phyloP scores from a whole-genome alignment of 805 yeast species.

The Candida tibetensis region DNA sequence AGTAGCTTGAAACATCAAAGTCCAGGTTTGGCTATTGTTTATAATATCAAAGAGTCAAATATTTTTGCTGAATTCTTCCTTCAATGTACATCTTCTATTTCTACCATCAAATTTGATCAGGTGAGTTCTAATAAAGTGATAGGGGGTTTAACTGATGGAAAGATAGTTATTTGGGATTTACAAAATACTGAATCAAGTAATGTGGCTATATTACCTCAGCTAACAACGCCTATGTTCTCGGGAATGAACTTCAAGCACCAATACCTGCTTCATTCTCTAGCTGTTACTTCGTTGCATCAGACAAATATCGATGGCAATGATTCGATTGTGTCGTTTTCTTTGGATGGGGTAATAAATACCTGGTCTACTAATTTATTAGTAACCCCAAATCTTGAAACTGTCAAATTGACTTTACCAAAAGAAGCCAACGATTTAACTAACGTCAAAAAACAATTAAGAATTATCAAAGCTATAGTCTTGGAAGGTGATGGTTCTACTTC shows the following conservation, averaged over 20 bases:
- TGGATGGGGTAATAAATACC: conserved; percentile 27
- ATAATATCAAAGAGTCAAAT: conserved; percentile 5
- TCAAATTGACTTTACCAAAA: conserved; percentile 11
- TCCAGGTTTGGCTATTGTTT: conserved; percentile 12
- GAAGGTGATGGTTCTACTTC: conserved; percentile 1
- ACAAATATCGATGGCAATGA: conserved; percentile 19
- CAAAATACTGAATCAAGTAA: conserved; percentile 4
- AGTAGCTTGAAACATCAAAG: background rate
- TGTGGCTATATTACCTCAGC: conserved; percentile 20
- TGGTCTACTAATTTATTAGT: conserved; percentile 37
- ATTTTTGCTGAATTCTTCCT: conserved; percentile 38
- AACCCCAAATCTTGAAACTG: conserved; percentile 22
- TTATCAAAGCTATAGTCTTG: conserved; percentile 6
- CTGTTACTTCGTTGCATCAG: conserved; percentile 24
- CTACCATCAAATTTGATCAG: conserved; percentile 39
- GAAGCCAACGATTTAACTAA: conserved; percentile 9
- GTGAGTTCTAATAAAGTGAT: conserved; percentile 38
- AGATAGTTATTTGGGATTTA: conserved; percentile 50
- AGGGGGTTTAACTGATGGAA: conserved; percentile 52
- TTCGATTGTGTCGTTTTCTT: conserved; percentile 19
- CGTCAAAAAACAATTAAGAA: conserved; percentile 7
- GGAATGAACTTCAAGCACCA: conserved; percentile 4
- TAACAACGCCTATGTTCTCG: conserved; percentile 22
- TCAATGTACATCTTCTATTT: conserved; percentile 39
- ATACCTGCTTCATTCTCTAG: conserved; percentile 16